Conservation (phyloP, 805 yeast species). For the Cephaloascus albidus region DNA sequence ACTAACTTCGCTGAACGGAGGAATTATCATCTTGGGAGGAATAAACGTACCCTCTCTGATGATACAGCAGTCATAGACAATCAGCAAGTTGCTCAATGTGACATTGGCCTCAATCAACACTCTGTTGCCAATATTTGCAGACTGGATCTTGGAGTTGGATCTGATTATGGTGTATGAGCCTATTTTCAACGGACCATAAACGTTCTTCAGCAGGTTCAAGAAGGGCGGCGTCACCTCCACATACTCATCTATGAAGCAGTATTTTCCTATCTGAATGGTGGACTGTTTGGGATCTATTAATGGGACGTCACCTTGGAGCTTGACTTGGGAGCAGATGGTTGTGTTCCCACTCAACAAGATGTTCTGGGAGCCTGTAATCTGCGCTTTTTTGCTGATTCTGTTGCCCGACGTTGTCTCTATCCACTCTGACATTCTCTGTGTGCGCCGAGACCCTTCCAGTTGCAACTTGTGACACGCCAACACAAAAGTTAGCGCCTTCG, state of each 20-base stretch:
- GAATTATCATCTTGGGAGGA: slow-evolving; percentile 34
- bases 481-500: too few species aligned
- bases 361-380: slow-evolving; percentile 29
- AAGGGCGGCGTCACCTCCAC: slow-evolving; percentile 21
- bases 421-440: slow-evolving; percentile 16
- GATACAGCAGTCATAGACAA: slow-evolving; percentile 43
- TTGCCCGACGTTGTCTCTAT: slow-evolving; percentile 44
- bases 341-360: slow-evolving; percentile 39
- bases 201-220: slow-evolving; percentile 1
- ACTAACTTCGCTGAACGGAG: slow-evolving; percentile 40
- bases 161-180: slow-evolving; percentile 42
- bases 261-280: slow-evolving; percentile 35
- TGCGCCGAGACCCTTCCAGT: too few species aligned
- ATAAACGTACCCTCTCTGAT: slow-evolving; percentile 29
- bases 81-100: slow-evolving; percentile 20
- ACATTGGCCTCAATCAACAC: slow-evolving; percentile 37
- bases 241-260: slow-evolving; percentile 24
- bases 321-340: slow-evolving; percentile 27
- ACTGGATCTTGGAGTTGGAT: slow-evolving; percentile 15
- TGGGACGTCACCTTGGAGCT: slow-evolving; percentile 21
- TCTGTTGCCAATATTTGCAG: slow-evolving; percentile 36
- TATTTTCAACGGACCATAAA: slow-evolving; percentile 20
- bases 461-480: too few species aligned
- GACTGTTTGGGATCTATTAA: slow-evolving; percentile 8
- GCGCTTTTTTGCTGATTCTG: slow-evolving; percentile 34